phyloP scores from a whole-genome alignment of 768 basidiomycete species.

The Leucocoprinus sp. region DNA sequence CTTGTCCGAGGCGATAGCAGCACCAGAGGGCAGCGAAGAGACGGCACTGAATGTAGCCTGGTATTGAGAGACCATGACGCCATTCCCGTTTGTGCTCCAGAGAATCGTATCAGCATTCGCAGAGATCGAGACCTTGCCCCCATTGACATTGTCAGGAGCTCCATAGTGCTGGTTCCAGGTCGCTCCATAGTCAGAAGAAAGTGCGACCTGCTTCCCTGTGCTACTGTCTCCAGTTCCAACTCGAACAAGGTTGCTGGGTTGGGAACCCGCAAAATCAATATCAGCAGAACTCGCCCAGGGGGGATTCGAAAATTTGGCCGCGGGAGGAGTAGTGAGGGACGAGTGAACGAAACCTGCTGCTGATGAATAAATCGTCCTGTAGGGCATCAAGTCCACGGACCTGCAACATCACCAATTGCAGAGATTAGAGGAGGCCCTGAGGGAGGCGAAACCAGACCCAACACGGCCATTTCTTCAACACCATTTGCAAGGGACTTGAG shows the following conservation, averaged over 20 bases:
- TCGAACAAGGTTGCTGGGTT: slow-evolving; percentile 41
- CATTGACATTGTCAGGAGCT: slow-evolving; percentile 39
- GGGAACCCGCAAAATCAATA: slow-evolving; percentile 47
- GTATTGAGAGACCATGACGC: slow-evolving; percentile 45
- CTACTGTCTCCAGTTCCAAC: slow-evolving; percentile 43
- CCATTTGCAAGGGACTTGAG: slow-evolving; percentile 55
- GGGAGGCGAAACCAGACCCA: slow-evolving; percentile 52
- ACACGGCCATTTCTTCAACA: slow-evolving; percentile 55
- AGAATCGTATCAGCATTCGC: slow-evolving; percentile 51
- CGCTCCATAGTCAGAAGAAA: slow-evolving; percentile 45
- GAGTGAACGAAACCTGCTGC: slow-evolving; percentile 39
- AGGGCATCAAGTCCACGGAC: slow-evolving; percentile 19
- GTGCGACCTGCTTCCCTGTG: slow-evolving; percentile 44
- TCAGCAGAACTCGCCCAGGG: slow-evolving; percentile 38
- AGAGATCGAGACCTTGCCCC: slow-evolving; percentile 38
- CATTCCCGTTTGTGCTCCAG: slow-evolving; percentile 42
- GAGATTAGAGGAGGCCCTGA: slow-evolving; percentile 50
- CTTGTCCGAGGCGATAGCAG: slow-evolving; percentile 59
- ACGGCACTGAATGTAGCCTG: slow-evolving; percentile 42
- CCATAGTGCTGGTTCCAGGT: slow-evolving; percentile 53
- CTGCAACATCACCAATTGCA: slow-evolving; percentile 45
- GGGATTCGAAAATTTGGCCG: slow-evolving; percentile 34
- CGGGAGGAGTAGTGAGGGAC: slow-evolving; percentile 32
- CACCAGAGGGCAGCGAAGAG: slow-evolving; percentile 39
- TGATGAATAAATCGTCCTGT: not conserved